Percentiles rank a stretch among this genome's conserved stretches.
Evolutionary conservation across 345 rosid genomes (phyloP).

Genomic region (Limnanthes douglasii): DNA sequence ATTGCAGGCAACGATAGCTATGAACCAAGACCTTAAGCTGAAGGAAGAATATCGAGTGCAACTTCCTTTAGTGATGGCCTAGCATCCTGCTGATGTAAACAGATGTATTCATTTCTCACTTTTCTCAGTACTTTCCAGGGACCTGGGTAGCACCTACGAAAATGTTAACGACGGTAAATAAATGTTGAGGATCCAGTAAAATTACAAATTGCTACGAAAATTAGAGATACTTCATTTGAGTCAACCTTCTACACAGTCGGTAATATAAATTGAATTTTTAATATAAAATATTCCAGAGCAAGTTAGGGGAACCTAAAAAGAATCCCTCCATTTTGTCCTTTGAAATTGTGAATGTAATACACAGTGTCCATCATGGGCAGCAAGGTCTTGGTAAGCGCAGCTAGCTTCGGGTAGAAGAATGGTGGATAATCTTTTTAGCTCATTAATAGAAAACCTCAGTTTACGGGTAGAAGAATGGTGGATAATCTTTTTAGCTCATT

Average conservation of each 20-base stretch:
- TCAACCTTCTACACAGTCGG: too few relatives aligned
- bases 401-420: slow-evolving; percentile 90
- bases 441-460: slow-evolving; percentile 19
- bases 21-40: slow-evolving; percentile 29
- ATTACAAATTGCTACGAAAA: too few relatives aligned
- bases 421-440: slow-evolving; percentile 61
- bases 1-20: too few relatives aligned
- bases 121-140: slow-evolving; percentile 79
- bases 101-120: slow-evolving; percentile 20
- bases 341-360: slow-evolving; percentile 88
- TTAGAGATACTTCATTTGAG: too few relatives aligned
- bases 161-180: not conserved
- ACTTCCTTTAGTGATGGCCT: slow-evolving; percentile 97
- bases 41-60: slow-evolving; percentile 66
- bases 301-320: slow-evolving; percentile 72
- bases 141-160: slow-evolving; percentile 69
- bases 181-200: too few relatives aligned
- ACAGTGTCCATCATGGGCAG: slow-evolving; percentile 83
- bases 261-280: too few relatives aligned
- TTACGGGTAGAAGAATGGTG: slow-evolving; percentile 13
- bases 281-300: too few relatives aligned
- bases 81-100: slow-evolving; percentile 56
- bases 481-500: slow-evolving; percentile 45
- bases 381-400: slow-evolving; percentile 53
- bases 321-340: slow-evolving; percentile 67